phyloP scores from a whole-genome alignment of 1,284 basidiomycete genomes.

The Rhodotorula sp. region DNA sequence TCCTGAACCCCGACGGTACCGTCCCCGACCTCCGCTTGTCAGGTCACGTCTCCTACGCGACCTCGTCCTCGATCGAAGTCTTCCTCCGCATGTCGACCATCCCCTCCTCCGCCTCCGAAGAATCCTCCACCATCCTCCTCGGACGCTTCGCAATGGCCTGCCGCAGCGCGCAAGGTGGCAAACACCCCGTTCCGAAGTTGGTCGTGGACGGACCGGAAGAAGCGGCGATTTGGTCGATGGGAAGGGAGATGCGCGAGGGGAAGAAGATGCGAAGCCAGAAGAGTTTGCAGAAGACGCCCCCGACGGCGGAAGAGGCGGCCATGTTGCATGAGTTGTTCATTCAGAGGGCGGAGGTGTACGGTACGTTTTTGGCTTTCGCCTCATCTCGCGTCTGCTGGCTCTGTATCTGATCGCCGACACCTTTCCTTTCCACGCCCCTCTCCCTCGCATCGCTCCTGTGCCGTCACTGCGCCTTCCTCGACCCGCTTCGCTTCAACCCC shows the following conservation, averaged over 20 bases:
- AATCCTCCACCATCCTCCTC: conserved; percentile 45
- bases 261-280: conserved; percentile 24
- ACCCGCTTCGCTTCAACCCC: too few species aligned
- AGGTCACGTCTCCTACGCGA: conserved; percentile 41
- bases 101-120: conserved; percentile 29
- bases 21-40: conserved; percentile 43
- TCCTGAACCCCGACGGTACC: conserved; percentile 39
- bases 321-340: conserved; percentile 47
- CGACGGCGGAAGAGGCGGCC: conserved; percentile 47
- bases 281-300: conserved; percentile 43
- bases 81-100: conserved; percentile 48
- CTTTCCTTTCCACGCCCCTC: too few species aligned
- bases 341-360: conserved; percentile 22
- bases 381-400: neutral
- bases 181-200: conserved; percentile 45
- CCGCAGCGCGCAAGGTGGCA: conserved; percentile 41
- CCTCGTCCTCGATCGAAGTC: conserved; percentile 48
- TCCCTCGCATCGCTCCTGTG: neutral
- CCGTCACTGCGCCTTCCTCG: neutral
- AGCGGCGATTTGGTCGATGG: conserved; percentile 45
- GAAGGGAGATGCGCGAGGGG: conserved; percentile 40
- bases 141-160: conserved; percentile 51
- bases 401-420: too few species aligned
- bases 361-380: neutral
- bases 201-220: conserved; percentile 44